A percentile compares a stretch with the other conserved stretches of the same genome.
phyloP scores from a whole-genome alignment of 1,284 basidiomycete genomes.

The Gymnopus androsaceus region DNA sequence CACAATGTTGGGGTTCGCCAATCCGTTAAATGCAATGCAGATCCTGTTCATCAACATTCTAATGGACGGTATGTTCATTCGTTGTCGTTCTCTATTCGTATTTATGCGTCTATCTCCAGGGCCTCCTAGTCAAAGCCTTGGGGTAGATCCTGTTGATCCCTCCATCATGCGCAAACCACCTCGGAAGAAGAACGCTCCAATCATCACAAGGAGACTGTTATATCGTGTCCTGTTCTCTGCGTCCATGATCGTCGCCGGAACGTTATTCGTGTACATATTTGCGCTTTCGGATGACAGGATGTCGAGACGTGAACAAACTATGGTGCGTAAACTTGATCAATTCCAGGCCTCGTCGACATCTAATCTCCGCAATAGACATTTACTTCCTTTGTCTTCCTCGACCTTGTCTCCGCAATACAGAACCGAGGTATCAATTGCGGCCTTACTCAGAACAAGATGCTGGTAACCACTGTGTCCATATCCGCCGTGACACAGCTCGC shows the following conservation, averaged over 20 bases:
- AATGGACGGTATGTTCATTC: conserved; percentile 80
- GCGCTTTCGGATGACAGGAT: conserved; percentile 82
- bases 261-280: conserved; percentile 84
- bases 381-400: conserved; percentile 95
- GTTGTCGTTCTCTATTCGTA: conserved; percentile 10
- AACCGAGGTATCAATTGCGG: conserved; percentile 88
- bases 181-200: conserved; percentile 84
- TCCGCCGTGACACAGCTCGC: conserved; percentile 84
- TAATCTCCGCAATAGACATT: conserved; percentile 69
- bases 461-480: conserved; percentile 82
- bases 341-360: conserved; percentile 8
- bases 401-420: conserved; percentile 92
- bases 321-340: conserved; percentile 53
- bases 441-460: conserved; percentile 84
- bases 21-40: conserved; percentile 98
- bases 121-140: conserved; percentile 92
- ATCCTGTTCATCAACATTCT: conserved; percentile 99
- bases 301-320: conserved; percentile 88
- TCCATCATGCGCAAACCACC: conserved; percentile 90
- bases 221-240: conserved; percentile 88
- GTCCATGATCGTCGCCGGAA: conserved; percentile 86
- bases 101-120: conserved; percentile 45
- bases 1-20: conserved; percentile 85
- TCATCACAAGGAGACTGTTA: conserved; percentile 77
- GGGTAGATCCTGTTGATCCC: conserved; percentile 93